phyloP scores from a whole-genome alignment of 805 yeast species.

The Candida gorgasii region DNA sequence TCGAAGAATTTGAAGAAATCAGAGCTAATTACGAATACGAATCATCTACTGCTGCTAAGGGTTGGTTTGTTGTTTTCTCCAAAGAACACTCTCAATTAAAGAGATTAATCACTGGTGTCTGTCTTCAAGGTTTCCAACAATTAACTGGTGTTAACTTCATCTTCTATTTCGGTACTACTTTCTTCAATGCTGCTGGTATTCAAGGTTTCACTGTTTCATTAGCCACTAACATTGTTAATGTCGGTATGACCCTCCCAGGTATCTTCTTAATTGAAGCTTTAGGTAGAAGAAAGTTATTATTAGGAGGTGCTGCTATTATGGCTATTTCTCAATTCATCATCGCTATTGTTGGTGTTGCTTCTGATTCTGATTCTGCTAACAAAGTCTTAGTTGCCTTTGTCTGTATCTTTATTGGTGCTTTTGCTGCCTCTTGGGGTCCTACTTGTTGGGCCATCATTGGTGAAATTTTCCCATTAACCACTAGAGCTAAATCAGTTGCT shows the following conservation, averaged over 20 bases:
- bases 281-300: conserved; percentile 72
- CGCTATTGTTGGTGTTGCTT: conserved; percentile 51
- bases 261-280: conserved; percentile 70
- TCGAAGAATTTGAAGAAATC: conserved; percentile 45
- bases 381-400: conserved; percentile 35
- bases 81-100: conserved; percentile 43
- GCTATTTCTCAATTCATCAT: conserved; percentile 55
- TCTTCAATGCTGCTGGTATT: conserved; percentile 36
- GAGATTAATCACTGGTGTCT: conserved; percentile 42
- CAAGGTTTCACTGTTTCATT: conserved; percentile 71
- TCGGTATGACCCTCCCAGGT: conserved; percentile 79
- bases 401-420: conserved; percentile 40
- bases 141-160: conserved; percentile 45
- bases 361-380: conserved; percentile 31
- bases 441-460: conserved; percentile 39
- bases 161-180: conserved; percentile 46
- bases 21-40: conserved; percentile 48
- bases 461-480: conserved; percentile 37
- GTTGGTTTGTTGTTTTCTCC: conserved; percentile 25
- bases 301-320: conserved; percentile 79
- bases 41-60: conserved; percentile 39
- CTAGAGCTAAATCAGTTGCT: conserved; percentile 41
- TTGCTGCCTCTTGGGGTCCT: conserved; percentile 47
- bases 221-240: conserved; percentile 79
- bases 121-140: conserved; percentile 43